phyloP scores from a whole-genome alignment of 345 rosid species.

The Populus nigra region DNA sequence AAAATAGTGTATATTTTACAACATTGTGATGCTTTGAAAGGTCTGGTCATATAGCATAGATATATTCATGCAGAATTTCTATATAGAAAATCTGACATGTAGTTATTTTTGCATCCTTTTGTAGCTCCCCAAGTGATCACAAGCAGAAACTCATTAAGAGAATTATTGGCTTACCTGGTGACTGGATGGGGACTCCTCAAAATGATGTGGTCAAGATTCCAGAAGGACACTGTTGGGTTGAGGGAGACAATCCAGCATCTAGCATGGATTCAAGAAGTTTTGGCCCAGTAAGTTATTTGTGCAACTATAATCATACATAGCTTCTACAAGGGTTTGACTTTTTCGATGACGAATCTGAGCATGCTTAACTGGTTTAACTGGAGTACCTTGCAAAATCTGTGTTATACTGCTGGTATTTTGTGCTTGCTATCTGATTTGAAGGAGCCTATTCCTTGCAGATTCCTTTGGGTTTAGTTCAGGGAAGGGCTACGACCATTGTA shows the following conservation, averaged over 20 bases:
- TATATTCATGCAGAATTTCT: slow-evolving; percentile 1
- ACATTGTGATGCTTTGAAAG: neutral
- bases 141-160: slow-evolving; percentile 77
- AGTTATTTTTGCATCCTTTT: slow-evolving; percentile 20
- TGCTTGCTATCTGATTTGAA: neutral
- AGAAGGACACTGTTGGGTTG: slow-evolving; percentile 93
- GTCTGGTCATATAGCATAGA: neutral
- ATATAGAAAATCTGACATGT: slow-evolving; percentile 21
- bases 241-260: slow-evolving; percentile 68
- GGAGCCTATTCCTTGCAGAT: slow-evolving; percentile 44
- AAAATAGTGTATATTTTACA: neutral
- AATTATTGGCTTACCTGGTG: slow-evolving; percentile 87
- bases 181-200: slow-evolving; percentile 59
- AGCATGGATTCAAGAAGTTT: slow-evolving; percentile 78
- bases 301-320: neutral
- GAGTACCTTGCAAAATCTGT: neutral
- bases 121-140: slow-evolving; percentile 68
- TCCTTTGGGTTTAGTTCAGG: slow-evolving; percentile 73
- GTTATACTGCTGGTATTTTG: neutral
- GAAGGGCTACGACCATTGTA: slow-evolving; percentile 61
- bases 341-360: neutral
- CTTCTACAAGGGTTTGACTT: neutral
- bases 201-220: slow-evolving; percentile 65
- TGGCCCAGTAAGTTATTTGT: slow-evolving; percentile 68
- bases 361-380: neutral